Conservation (phyloP, 2,329 filamentous ascomycete genomes). For the Akanthomyces muscarius region DNA sequence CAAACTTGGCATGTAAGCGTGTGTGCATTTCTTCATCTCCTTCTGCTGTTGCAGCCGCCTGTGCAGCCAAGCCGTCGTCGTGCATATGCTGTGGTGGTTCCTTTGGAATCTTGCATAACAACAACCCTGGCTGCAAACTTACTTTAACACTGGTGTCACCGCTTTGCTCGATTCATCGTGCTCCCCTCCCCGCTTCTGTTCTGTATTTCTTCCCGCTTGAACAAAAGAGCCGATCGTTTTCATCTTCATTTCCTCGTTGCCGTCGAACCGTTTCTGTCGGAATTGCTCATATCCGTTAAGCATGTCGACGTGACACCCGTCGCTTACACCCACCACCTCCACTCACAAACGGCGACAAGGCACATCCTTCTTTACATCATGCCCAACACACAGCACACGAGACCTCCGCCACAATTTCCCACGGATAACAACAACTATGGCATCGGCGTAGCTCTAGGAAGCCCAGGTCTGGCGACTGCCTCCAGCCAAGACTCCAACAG, state of each 20-base stretch:
- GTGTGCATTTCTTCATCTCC: background rate
- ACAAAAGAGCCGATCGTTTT: background rate
- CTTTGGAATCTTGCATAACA: conserved; percentile 4
- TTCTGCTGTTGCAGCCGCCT: background rate
- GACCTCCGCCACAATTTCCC: background rate
- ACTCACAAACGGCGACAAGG: conserved; percentile 1
- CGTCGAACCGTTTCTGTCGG: background rate
- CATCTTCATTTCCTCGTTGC: background rate
- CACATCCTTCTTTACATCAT: background rate
- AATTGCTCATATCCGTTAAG: background rate
- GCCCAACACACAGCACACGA: background rate
- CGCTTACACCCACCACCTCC: conserved; percentile 4
- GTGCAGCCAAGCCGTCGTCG: background rate
- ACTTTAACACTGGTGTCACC: conserved; percentile 8
- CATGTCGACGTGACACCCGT: background rate
- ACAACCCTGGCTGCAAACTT: conserved; percentile 4
- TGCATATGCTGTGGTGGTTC: background rate
- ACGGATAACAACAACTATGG: conserved; percentile 25
- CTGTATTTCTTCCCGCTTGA: background rate
- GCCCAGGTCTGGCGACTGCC: conserved; percentile 47
- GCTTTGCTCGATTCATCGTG: conserved; percentile 2
- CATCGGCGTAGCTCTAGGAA: conserved; percentile 73
- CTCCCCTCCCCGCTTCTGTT: background rate
- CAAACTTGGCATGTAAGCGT: conserved; percentile 4
- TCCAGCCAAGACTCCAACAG: conserved; percentile 25